Evolutionary conservation across 495 filamentous ascomycete species (phyloP).

Genomic region (Penicillium tannophilum): DNA sequence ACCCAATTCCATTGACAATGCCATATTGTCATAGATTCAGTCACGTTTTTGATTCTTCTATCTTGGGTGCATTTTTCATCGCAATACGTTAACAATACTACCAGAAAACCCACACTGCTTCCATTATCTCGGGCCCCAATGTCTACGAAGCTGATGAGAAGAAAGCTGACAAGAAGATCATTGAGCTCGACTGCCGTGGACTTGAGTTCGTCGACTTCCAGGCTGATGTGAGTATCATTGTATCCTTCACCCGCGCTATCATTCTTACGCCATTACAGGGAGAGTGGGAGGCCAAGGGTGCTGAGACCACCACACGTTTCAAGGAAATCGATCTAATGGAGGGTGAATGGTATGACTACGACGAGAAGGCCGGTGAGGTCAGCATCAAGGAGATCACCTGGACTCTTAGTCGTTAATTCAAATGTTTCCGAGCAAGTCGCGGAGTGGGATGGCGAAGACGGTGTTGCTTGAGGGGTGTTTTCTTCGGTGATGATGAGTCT

Average conservation of each 20-base stretch:
- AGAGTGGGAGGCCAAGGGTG: constrained; percentile 82
- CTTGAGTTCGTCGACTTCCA: constrained; percentile 90
- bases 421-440: neutral
- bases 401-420: constrained; percentile 62
- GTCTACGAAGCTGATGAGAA: constrained; percentile 64
- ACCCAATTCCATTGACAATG: neutral
- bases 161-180: constrained; percentile 70
- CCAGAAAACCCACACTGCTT: constrained; percentile 66
- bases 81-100: neutral
- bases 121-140: constrained; percentile 70
- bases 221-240: constrained; percentile 63
- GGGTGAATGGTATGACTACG: constrained; percentile 89
- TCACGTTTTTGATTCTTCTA: neutral
- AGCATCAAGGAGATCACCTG: constrained; percentile 92
- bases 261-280: constrained; percentile 52
- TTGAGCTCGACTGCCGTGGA: constrained; percentile 91
- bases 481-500: constrained; percentile 8
- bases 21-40: neutral
- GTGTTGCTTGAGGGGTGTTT: neutral
- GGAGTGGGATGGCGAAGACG: neutral
- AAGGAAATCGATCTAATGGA: constrained; percentile 77
- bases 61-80: neutral
- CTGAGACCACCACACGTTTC: constrained; percentile 79
- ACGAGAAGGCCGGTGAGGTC: constrained; percentile 77
- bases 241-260: neutral